Conservation (phyloP, 805 yeast species). For the Zygotorulaspora chibaensis region DNA sequence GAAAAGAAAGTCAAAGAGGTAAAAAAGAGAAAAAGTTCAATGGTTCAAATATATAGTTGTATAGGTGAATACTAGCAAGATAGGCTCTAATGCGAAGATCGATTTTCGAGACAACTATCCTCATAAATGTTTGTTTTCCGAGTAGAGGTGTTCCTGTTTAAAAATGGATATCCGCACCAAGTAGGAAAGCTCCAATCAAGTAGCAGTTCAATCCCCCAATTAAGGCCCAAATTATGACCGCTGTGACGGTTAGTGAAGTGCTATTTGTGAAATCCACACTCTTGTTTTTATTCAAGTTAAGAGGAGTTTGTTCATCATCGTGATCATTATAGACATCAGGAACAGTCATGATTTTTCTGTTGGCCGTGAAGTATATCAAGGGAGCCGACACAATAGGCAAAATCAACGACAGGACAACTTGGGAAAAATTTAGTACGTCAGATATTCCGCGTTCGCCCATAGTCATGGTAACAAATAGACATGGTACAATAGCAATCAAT, state of each 20-base stretch:
- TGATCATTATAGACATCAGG: conserved; percentile 32
- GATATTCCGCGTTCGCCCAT: conserved; percentile 82
- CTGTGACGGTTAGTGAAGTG: conserved; percentile 45
- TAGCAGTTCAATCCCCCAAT: conserved; percentile 70
- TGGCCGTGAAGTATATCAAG: conserved; percentile 73
- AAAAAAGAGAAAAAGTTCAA: background rate
- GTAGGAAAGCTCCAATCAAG: conserved; percentile 48
- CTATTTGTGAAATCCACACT: conserved; percentile 71
- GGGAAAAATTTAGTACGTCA: conserved; percentile 69
- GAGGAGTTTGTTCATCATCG: conserved; percentile 30
- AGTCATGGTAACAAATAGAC: conserved; percentile 64
- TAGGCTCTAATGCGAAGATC: too few species aligned
- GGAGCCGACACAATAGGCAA: conserved; percentile 90
- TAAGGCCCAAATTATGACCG: conserved; percentile 62
- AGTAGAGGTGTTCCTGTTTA: conserved; percentile 17
- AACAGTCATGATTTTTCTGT: conserved; percentile 61
- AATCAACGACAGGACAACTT: conserved; percentile 74
- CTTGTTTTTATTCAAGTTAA: conserved; percentile 17
- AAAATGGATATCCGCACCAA: conserved; percentile 51
- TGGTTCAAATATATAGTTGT: too few species aligned
- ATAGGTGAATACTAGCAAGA: too few species aligned
- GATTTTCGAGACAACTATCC: too few species aligned
- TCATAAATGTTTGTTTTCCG: too few species aligned
- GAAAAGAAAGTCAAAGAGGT: conserved; percentile 30
- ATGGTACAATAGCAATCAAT: conserved; percentile 79